Base-by-base conservation (phyloP, 2,329 filamentous ascomycete genomes). In the Helminthosporium solani region DNA sequence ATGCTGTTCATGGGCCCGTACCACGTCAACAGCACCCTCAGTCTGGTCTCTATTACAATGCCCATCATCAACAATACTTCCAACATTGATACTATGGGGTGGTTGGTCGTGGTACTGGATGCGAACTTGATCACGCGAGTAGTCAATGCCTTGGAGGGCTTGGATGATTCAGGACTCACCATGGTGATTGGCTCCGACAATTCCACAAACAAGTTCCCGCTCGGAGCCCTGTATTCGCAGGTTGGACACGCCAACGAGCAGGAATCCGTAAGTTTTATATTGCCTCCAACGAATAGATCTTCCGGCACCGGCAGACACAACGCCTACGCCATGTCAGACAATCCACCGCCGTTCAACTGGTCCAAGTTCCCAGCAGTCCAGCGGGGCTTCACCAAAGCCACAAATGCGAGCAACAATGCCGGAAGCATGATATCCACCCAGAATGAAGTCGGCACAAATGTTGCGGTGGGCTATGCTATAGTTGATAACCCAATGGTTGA, bases 391-490 rank as follows among this genome's bases (percentile, higher is more conserved):
- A 78, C 79, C 1, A 58, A 73, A 7, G 67, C 75, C 6, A 62
- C 54, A 2, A 51, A 51, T 14, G 45, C 42, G n/a, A 71, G 80
- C 14, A 88, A 88, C 61, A 87, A 87, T 56, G 84, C 88, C 3
- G 87, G 85, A 14, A 83, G 84, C 50, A 66, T 79, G 1, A 75
- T 95, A 12, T 81, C 82, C 5, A 87, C 88, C 0, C 75, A 67
- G 7, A 95, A 96, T 56, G 90, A 96, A 59, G 76, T 89, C 52
- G 80, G 79, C 0, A 67, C 78, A 8, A 65, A 71, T 3, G 88
- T 96, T 1, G 86, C 89, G 9, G 85, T 91, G n/a, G 91, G 90
- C 18, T 92, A 84, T 60, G 88, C 88, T 7, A 77, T 86, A 9
- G 83, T 87, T 0, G 77, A 81, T 42, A 88, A 79, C 4, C 65